phyloP scores from a whole-genome alignment of 164 flowering plant species.

The Annona cherimola region DNA sequence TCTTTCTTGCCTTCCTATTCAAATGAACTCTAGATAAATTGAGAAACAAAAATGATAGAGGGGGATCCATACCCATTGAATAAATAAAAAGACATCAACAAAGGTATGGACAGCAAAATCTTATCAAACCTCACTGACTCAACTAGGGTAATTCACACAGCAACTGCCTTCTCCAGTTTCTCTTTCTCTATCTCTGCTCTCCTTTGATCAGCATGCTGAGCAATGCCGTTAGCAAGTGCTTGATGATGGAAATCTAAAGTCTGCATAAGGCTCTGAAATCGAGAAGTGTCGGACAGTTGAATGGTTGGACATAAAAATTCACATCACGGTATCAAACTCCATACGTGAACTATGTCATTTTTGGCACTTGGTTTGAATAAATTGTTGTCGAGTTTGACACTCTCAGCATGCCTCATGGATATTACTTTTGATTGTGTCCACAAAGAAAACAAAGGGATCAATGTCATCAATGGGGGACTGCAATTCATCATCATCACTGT shows the following conservation, averaged over 20 bases:
- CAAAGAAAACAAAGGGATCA: too few relatives aligned
- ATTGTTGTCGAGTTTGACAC: too few relatives aligned
- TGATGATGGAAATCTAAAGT: conserved; percentile 82
- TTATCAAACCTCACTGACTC: not conserved
- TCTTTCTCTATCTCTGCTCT: conserved; percentile 86
- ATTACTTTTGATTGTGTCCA: conserved; percentile 77
- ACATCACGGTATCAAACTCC: too few relatives aligned
- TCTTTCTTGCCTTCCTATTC: too few relatives aligned
- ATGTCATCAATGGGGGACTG: too few relatives aligned
- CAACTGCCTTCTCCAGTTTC: conserved; percentile 62
- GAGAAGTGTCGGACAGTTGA: conserved; percentile 67
- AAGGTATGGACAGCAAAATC: conserved; percentile 11
- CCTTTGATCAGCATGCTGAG: conserved; percentile 90
- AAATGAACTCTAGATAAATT: too few relatives aligned
- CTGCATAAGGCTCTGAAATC: conserved; percentile 84
- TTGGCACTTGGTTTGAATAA: too few relatives aligned
- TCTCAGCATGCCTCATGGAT: not conserved
- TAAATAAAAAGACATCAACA: conserved; percentile 12
- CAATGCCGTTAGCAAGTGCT: conserved; percentile 82
- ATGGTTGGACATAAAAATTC: conserved; percentile 29
- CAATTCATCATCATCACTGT: too few relatives aligned
- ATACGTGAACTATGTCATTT: not conserved
- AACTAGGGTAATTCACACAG: conserved; percentile 27
- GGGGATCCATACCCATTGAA: too few relatives aligned
- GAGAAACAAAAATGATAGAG: too few relatives aligned